These are phyloP conservation scores for Ceratocystis huliohia DNA, from an alignment of 2,329 filamentous ascomycete species.

Conservation along the genomic window DNA sequence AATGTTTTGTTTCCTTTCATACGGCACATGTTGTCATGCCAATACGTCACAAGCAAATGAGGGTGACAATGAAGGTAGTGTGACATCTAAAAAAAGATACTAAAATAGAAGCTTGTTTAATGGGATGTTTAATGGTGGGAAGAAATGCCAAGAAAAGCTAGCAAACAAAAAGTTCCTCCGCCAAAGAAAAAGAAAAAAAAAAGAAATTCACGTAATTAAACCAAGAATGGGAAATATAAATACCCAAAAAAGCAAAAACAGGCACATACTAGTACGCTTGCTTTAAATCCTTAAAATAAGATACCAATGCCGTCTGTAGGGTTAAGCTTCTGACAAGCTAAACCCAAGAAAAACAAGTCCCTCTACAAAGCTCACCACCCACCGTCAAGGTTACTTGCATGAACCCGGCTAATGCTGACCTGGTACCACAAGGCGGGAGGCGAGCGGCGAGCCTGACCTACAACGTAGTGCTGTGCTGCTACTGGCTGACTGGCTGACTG, in stretches of 20 bases:
- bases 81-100: not conserved
- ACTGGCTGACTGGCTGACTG: not conserved
- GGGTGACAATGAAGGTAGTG: not conserved
- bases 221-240: no score
- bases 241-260: not conserved
- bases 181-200: not conserved
- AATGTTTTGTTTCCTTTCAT: not conserved
- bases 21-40: not conserved
- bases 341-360: no score
- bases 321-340: not conserved
- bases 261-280: not conserved
- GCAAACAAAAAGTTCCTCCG: conserved; percentile 1
- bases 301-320: not conserved
- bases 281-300: not conserved
- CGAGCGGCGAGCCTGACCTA: not conserved
- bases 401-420: not conserved
- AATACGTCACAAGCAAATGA: not conserved
- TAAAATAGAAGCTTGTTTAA: conserved; percentile 8
- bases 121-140: not conserved
- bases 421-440: no score
- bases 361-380: not conserved
- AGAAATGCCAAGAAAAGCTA: not conserved
- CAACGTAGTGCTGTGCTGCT: not conserved
- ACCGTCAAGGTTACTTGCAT: not conserved
- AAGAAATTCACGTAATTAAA: not conserved